Base-by-base conservation (phyloP, 805 yeast species). In the Hanseniaspora mollemarum region DNA sequence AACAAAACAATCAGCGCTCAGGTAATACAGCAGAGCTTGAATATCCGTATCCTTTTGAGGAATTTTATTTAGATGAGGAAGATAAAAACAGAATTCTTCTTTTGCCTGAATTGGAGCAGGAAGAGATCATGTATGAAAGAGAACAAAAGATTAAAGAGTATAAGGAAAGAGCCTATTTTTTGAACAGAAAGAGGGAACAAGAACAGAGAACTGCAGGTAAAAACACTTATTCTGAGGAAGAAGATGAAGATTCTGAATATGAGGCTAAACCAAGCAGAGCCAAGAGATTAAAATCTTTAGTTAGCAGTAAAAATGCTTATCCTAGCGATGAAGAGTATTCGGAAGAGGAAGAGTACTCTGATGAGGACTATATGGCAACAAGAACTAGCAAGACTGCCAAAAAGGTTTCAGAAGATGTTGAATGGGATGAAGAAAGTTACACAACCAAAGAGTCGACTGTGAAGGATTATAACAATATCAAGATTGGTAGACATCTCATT, bases 61-160 rank as follows among this genome's bases (percentile, higher is more conserved):
- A 95, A 7, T 87, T 86, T 60, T 92, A 81, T 70, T 84, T 80
- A 59, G 82, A 87, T 65, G 95, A 80, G 49, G 72, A 70, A 8
- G 99, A 92, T 66, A 75, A 85, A 54, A 78, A 69, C 1, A 65
- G 70, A 50, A 70, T 84, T 60, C 80, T 73, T 43, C 62, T 71
- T 0, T 74, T 92, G 80, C 94, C 90, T 51, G 98, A 92, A 71
- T 77, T 92, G 64, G 85, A 85, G 60, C 82, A 97, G 61, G 98
- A 92, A 70, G 81, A 83, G 58, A 77, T 87, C 51, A 74, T 92
- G 51, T 92, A 86, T 59, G 97, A 90, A 52, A 85, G 99, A 66
- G 77, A 86, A 8, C 96, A 87, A 67, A 94, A 85, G 55, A 77
- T 86, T 79, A 95, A 90, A 65, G 79, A 83, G 57, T 88, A 73